Evolutionary conservation across 2,329 filamentous ascomycete species (phyloP).

Genomic region (Arthroderma sp.): DNA sequence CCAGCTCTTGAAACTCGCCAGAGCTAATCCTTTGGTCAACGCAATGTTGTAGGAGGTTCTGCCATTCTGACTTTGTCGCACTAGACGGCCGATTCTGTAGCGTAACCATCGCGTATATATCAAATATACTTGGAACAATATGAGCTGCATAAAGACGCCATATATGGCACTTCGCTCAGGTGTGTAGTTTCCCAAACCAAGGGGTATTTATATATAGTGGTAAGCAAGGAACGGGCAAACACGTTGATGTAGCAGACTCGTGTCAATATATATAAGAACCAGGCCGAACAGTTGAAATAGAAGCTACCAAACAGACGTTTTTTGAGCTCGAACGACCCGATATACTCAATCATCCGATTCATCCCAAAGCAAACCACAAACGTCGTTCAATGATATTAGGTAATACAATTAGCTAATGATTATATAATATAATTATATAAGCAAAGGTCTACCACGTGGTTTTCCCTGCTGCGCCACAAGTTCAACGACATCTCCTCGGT

Average conservation of each 20-base stretch:
- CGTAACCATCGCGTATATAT: background rate
- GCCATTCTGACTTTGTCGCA: constrained; percentile 10
- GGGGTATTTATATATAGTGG: background rate
- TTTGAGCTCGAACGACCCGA: too few relatives aligned
- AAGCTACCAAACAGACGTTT: background rate
- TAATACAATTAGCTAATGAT: background rate
- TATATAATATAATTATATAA: background rate
- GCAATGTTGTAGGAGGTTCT: constrained; percentile 11
- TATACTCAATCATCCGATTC: too few relatives aligned
- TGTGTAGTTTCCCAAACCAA: background rate
- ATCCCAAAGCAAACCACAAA: too few relatives aligned
- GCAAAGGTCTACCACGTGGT: background rate
- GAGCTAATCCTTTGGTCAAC: constrained; percentile 12
- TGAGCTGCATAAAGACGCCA: background rate
- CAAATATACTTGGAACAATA: background rate
- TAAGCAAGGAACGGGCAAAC: background rate
- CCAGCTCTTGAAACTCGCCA: constrained; percentile 28
- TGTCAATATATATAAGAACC: background rate
- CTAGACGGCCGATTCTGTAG: background rate
- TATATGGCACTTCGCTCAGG: background rate
- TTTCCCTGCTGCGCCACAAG: background rate
- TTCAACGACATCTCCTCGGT: background rate
- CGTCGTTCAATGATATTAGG: too few relatives aligned
- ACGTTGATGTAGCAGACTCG: background rate
- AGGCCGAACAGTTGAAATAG: background rate